These are phyloP conservation scores for Echinosophora koreensis DNA, from an alignment of 306 rosid species.

Conservation along the genomic window DNA sequence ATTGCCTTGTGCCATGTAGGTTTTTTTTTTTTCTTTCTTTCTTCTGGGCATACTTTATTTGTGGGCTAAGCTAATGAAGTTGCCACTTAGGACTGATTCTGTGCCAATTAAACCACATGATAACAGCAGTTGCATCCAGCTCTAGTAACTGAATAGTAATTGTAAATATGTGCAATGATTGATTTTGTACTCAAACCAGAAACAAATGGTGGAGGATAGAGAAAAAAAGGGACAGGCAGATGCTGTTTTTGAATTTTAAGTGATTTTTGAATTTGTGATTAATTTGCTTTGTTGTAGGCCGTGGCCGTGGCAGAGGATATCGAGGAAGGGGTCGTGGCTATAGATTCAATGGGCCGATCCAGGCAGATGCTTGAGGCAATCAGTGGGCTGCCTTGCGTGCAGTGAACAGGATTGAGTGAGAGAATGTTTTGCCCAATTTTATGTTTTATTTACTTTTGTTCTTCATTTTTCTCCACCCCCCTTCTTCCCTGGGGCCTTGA, in stretches of 20 bases:
- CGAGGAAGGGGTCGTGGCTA: conserved; percentile 94
- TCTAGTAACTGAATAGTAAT: neutral
- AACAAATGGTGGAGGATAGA: neutral
- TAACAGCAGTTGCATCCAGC: neutral
- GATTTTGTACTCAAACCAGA: neutral
- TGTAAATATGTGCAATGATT: neutral
- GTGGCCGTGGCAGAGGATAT: conserved; percentile 79
- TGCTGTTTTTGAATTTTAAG: neutral
- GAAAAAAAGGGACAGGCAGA: neutral
- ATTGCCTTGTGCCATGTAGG: neutral
- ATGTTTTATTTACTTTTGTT: conserved; percentile 33
- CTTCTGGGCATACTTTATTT: neutral
- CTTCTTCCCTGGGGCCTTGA: conserved; percentile 23
- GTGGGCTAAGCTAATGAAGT: neutral
- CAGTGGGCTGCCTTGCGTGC: conserved; percentile 33
- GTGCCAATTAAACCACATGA: neutral
- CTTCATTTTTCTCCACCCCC: conserved; percentile 29
- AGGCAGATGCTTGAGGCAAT: conserved; percentile 67
- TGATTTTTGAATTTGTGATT: neutral
- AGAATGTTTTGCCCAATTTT: conserved; percentile 44
- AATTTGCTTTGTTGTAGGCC: conserved; percentile 60
- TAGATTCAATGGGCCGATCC: conserved; percentile 74
- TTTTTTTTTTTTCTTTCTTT: neutral
- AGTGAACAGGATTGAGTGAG: conserved; percentile 37
- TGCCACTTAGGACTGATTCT: neutral